Conservation (phyloP, 2,329 filamentous ascomycete genomes). For the Fusarium keratoplasticum region DNA sequence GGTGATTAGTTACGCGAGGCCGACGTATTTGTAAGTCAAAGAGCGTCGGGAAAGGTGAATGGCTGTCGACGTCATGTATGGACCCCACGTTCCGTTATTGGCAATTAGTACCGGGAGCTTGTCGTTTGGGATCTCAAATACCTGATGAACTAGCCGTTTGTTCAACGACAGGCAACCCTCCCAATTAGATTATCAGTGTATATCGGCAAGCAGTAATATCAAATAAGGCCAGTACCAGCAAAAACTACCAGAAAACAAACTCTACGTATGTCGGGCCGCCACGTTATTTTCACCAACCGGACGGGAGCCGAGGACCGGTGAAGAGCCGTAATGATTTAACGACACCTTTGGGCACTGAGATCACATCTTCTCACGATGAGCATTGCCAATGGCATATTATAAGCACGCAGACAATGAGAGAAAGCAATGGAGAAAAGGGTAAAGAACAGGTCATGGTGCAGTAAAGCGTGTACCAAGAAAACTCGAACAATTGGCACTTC, state of each 20-base stretch:
- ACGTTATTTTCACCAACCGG: not conserved
- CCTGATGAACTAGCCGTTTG: not conserved
- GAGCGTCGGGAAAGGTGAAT: not conserved
- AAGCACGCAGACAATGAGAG: not conserved
- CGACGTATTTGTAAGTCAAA: slow-evolving; percentile 17
- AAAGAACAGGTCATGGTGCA: not conserved
- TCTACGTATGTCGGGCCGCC: not conserved
- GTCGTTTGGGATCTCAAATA: not conserved
- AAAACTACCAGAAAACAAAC: not conserved
- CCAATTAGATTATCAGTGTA: not conserved
- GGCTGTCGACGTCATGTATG: slow-evolving; percentile 31
- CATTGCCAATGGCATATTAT: not conserved
- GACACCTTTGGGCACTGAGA: not conserved
- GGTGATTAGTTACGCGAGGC: slow-evolving; percentile 6
- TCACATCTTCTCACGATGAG: not conserved
- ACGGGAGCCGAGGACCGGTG: not conserved
- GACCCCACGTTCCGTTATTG: slow-evolving; percentile 36
- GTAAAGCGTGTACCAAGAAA: not conserved
- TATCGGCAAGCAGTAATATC: not conserved
- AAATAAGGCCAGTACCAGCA: not conserved
- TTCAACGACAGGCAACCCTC: not conserved
- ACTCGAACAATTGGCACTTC: not conserved
- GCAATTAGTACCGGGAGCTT: slow-evolving; percentile 22
- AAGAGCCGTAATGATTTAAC: not conserved
- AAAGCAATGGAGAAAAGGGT: not conserved